phyloP scores from a whole-genome alignment of 371 early-diverging fungal species.

The Syncephalastrum sp. region DNA sequence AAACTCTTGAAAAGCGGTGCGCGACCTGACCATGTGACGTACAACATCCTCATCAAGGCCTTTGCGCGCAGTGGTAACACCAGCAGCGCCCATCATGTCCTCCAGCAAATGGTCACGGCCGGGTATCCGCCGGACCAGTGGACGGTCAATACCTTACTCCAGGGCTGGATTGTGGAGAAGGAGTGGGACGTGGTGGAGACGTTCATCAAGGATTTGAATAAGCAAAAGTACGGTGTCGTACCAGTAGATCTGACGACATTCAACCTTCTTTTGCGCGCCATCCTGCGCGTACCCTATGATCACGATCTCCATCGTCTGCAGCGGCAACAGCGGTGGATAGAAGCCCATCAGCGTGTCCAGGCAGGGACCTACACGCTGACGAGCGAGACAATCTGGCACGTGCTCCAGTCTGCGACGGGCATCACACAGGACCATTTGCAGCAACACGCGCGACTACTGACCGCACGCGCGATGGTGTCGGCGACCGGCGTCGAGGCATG shows the following conservation, averaged over 20 bases:
- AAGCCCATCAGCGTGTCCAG: slow-evolving; percentile 10
- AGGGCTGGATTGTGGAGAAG: slow-evolving; percentile 30
- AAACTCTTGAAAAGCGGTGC: slow-evolving; percentile 49
- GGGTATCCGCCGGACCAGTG: slow-evolving; percentile 26
- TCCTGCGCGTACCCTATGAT: slow-evolving; percentile 29
- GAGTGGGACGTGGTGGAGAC: slow-evolving; percentile 30
- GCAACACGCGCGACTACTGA: neutral
- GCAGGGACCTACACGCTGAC: slow-evolving; percentile 14
- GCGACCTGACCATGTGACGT: slow-evolving; percentile 70
- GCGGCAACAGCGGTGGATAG: slow-evolving; percentile 15
- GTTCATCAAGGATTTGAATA: slow-evolving; percentile 16
- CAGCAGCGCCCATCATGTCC: slow-evolving; percentile 32
- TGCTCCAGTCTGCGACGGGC: slow-evolving; percentile 35
- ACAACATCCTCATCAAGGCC: slow-evolving; percentile 77
- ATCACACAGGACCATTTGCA: slow-evolving; percentile 1
- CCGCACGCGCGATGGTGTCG: no score
- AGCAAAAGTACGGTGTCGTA: slow-evolving; percentile 1
- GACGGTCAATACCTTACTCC: slow-evolving; percentile 33
- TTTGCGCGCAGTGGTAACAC: slow-evolving; percentile 65
- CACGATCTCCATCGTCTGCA: slow-evolving; percentile 11
- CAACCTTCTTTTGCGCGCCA: slow-evolving; percentile 37
- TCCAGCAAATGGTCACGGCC: slow-evolving; percentile 21
- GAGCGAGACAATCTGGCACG: slow-evolving; percentile 30
- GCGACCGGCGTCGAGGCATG: no score
- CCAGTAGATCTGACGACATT: slow-evolving; percentile 32